These are phyloP conservation scores for Sindora glabra DNA, from an alignment of 306 rosid species.

Conservation along the genomic window DNA sequence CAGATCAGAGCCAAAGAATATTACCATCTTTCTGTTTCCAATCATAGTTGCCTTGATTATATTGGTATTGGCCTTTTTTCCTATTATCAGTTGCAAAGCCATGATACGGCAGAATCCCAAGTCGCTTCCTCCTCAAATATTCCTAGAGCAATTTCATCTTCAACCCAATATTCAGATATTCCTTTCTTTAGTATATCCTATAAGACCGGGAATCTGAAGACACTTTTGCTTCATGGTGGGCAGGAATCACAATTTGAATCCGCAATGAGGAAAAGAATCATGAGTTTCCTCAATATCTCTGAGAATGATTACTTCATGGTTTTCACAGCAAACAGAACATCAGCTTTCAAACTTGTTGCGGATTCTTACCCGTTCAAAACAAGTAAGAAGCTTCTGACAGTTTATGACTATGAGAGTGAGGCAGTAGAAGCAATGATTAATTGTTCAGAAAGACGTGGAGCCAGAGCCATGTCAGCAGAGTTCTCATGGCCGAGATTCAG, in stretches of 20 bases:
- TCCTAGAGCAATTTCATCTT: slow-evolving; percentile 19
- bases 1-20: slow-evolving; percentile 60
- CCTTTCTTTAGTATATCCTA: slow-evolving; percentile 69
- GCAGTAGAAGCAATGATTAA: slow-evolving; percentile 65
- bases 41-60: slow-evolving; percentile 74
- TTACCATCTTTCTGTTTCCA: slow-evolving; percentile 47
- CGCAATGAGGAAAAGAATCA: slow-evolving; percentile 57
- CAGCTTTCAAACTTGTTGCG: slow-evolving; percentile 80
- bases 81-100: slow-evolving; percentile 50
- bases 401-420: slow-evolving; percentile 83
- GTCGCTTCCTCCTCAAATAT: slow-evolving; percentile 28
- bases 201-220: slow-evolving; percentile 63
- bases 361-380: slow-evolving; percentile 65
- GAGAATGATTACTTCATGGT: slow-evolving; percentile 76
- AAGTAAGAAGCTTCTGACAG: slow-evolving; percentile 60
- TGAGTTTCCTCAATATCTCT: slow-evolving; percentile 57
- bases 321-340: slow-evolving; percentile 85
- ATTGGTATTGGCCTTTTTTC: slow-evolving; percentile 93
- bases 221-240: slow-evolving; percentile 60
- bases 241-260: slow-evolving; percentile 63
- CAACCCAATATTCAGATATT: slow-evolving; percentile 24
- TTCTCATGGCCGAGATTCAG: slow-evolving; percentile 94
- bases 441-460: slow-evolving; percentile 69
- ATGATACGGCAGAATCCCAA: slow-evolving; percentile 24
- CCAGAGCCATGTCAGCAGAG: slow-evolving; percentile 55